These are phyloP conservation scores for Leishmania martiniquensis DNA, from an alignment of 208 protist species.

Conservation along the genomic window DNA sequence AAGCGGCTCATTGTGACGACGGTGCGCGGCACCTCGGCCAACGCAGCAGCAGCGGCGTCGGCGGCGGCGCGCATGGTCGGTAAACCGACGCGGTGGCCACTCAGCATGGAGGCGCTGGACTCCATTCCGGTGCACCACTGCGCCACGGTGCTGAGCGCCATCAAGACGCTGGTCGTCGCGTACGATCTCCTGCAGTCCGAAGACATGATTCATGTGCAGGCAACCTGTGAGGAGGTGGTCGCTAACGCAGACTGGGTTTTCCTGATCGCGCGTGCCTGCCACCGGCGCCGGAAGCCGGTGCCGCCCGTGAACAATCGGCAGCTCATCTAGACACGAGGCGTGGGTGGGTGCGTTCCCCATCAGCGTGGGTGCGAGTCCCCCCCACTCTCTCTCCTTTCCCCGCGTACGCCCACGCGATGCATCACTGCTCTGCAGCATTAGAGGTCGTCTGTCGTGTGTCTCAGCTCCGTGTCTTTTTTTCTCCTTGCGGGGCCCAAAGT, in stretches of 20 bases:
- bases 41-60: conserved; percentile 9
- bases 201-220: conserved; percentile 44
- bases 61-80: conserved; percentile 14
- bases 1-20: conserved; percentile 73
- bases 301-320: conserved; percentile 75
- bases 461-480: too few species aligned
- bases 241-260: conserved; percentile 88
- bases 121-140: conserved; percentile 80
- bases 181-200: conserved; percentile 76
- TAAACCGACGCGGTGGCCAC: conserved; percentile 63
- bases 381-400: background rate
- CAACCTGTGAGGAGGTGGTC: conserved; percentile 77
- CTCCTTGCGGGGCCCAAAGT: too few species aligned
- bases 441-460: too few species aligned
- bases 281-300: conserved; percentile 67
- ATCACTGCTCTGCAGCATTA: background rate
- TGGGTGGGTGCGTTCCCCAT: background rate
- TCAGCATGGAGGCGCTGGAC: conserved; percentile 69
- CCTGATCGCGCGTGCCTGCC: conserved; percentile 70
- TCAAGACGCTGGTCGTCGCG: conserved; percentile 84
- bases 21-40: conserved; percentile 30
- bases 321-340: background rate
- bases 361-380: background rate
- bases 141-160: conserved; percentile 61
- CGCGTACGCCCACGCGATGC: background rate